Base-by-base conservation (phyloP, 768 basidiomycete genomes). In the Hypholoma fasciculare region DNA sequence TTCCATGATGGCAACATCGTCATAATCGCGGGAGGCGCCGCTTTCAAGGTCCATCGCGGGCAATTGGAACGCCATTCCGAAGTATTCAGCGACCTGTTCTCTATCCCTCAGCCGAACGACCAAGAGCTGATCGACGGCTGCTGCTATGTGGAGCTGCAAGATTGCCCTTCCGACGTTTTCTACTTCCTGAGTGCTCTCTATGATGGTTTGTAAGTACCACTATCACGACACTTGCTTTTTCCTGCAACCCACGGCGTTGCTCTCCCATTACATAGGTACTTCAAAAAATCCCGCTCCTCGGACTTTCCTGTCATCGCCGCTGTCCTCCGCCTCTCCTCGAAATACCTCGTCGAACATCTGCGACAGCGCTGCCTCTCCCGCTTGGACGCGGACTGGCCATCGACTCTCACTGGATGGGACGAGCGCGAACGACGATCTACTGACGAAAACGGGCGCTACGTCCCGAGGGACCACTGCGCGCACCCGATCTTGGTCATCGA, bases 11-110 rank as follows among this genome's bases (percentile, higher is more conserved):
- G 89, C 11, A 91, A 89, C 65, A 73, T 89, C 43, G 73, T 90
- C 52, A 77, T 91, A 52, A 70, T 89, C 52, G 79, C 84, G 1
- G 81, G 78, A 0, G 69, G 71, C 17, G 80, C 80, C 12, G 84
- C 81, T 0, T 91, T 90, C 78, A 90, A 86, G 61, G 87, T 91
- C 4, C 89, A 91, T 65, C 81, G 82, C 5, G 88, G 90, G 0
- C 87, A 89, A 63, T 79, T 92, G 23, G 80, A 81, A 57, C 81
- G 90, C 5, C 89, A 92, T 59, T 90, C 89, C 0, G 90, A 91
- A 40, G 77, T 92, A n/a, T 92, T 92, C 69, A 77, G 78, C 58
- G 85, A 82, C 59, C 72, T 90, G 58, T 84, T 92, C 62, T 75
- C 81, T 1, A 70, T 92, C 8, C 88, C 88, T 3, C 85, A 84